Evolutionary conservation across 768 basidiomycete species (phyloP).

Genomic region (Podaxis sp.): DNA sequence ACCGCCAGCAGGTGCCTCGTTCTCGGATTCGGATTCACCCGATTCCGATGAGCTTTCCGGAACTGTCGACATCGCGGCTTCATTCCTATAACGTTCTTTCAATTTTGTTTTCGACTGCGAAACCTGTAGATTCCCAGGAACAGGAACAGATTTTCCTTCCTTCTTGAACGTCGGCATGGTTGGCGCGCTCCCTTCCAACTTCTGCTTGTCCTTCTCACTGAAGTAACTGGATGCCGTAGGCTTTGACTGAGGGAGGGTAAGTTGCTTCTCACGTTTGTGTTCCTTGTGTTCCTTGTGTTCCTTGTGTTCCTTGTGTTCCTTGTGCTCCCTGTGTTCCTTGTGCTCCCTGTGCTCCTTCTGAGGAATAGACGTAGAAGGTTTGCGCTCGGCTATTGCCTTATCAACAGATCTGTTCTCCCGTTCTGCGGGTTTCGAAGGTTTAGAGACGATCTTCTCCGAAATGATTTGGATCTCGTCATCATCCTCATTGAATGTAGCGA

Average conservation of each 20-base stretch:
- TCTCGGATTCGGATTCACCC: conserved; percentile 49
- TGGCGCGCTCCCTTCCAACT: conserved; percentile 8
- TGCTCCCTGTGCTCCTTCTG: background rate
- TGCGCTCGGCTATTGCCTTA: conserved; percentile 14
- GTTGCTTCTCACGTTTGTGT: background rate
- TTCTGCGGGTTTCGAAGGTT: background rate
- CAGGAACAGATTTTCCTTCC: background rate
- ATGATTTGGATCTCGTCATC: conserved; percentile 63
- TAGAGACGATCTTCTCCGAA: conserved; percentile 21
- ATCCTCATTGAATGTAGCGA: conserved; percentile 63
- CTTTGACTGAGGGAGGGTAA: conserved; percentile 9
- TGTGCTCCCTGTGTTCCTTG: background rate
- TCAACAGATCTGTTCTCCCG: conserved; percentile 7
- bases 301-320: background rate
- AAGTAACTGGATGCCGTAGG: conserved; percentile 23
- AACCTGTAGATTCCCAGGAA: background rate
- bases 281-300: background rate
- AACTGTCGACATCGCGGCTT: conserved; percentile 25
- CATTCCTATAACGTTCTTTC: conserved; percentile 25
- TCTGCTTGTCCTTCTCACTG: conserved; percentile 24
- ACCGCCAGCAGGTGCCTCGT: conserved; percentile 41
- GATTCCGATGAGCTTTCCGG: conserved; percentile 37
- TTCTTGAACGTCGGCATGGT: conserved; percentile 16
- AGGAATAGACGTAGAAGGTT: conserved; percentile 1
- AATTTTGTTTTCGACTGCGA: conserved; percentile 13